Conservation (phyloP, 1,284 basidiomycete species). For the Apiotrichum gracile region DNA sequence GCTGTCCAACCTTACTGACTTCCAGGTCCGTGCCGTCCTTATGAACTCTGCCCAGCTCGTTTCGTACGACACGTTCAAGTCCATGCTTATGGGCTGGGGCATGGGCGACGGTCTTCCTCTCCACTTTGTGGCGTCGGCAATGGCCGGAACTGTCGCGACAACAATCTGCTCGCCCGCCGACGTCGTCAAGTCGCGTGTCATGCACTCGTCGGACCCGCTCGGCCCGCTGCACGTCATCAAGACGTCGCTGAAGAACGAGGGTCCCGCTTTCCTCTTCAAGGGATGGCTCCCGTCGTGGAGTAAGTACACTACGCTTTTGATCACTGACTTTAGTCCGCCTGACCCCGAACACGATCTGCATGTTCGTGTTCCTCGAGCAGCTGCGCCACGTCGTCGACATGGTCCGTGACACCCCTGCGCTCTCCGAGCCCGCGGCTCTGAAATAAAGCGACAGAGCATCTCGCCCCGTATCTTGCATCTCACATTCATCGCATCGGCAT, state of each 20-base stretch:
- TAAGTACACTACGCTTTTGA: constrained; percentile 13
- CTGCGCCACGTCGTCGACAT: constrained; percentile 39
- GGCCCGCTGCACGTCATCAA: constrained; percentile 25
- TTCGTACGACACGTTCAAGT: constrained; percentile 54
- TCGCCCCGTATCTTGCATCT: too few species aligned
- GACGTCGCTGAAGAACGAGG: constrained; percentile 31
- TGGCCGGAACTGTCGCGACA: constrained; percentile 53
- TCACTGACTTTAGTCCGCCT: constrained; percentile 38
- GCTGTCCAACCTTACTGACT: not conserved
- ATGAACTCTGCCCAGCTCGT: constrained; percentile 53
- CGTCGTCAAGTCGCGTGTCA: constrained; percentile 52
- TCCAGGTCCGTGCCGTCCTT: constrained; percentile 49
- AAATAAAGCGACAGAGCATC: not conserved
- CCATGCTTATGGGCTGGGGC: constrained; percentile 43
- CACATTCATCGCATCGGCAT: too few species aligned
- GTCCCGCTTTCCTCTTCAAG: constrained; percentile 51
- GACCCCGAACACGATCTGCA: constrained; percentile 49
- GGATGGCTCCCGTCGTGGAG: constrained; percentile 55
- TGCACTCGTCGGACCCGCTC: constrained; percentile 40
- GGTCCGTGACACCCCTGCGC: constrained; percentile 1
- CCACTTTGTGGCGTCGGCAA: constrained; percentile 50
- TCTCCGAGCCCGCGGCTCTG: not conserved
- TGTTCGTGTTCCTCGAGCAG: constrained; percentile 47
- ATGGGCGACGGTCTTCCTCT: constrained; percentile 50
- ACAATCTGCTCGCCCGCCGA: constrained; percentile 50